Percentiles rank a stretch among this genome's conserved stretches.
Evolutionary conservation across 345 rosid species (phyloP).

Genomic region (Erodium maritimum): DNA sequence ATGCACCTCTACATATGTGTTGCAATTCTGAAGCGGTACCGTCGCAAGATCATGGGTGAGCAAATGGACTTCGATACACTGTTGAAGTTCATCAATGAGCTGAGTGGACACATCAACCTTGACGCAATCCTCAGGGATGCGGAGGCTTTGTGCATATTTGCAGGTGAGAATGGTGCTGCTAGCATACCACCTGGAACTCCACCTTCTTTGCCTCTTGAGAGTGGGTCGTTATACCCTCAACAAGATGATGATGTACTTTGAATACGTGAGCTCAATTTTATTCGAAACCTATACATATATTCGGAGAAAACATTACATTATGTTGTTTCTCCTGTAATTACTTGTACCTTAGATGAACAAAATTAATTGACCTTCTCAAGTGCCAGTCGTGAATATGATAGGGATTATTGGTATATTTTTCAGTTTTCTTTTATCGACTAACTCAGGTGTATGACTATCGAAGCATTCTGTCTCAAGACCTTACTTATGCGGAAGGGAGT

Average conservation of each 20-base stretch:
- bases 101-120: slow-evolving; percentile 70
- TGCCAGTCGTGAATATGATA: too few relatives aligned
- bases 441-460: too few relatives aligned
- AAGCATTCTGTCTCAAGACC: too few relatives aligned
- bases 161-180: slow-evolving; percentile 90
- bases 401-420: too few relatives aligned
- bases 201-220: slow-evolving; percentile 65
- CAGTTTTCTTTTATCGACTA: too few relatives aligned
- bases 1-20: slow-evolving; percentile 79
- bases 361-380: too few relatives aligned
- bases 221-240: slow-evolving; percentile 36
- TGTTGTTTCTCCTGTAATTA: background rate
- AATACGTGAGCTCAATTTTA: slow-evolving; percentile 7
- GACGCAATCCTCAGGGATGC: slow-evolving; percentile 71
- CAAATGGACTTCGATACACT: slow-evolving; percentile 96
- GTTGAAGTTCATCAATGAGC: slow-evolving; percentile 83
- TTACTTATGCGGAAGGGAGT: too few relatives aligned
- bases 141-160: slow-evolving; percentile 85
- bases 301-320: background rate
- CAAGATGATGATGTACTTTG: slow-evolving; percentile 61
- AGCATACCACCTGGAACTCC: slow-evolving; percentile 91
- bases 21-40: slow-evolving; percentile 81
- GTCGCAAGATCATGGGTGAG: slow-evolving; percentile 75
- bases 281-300: too few relatives aligned
- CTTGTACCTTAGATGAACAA: too few relatives aligned